Evolutionary conservation across 164 flowering plant species (phyloP).

Genomic region (Annona squamosa): DNA sequence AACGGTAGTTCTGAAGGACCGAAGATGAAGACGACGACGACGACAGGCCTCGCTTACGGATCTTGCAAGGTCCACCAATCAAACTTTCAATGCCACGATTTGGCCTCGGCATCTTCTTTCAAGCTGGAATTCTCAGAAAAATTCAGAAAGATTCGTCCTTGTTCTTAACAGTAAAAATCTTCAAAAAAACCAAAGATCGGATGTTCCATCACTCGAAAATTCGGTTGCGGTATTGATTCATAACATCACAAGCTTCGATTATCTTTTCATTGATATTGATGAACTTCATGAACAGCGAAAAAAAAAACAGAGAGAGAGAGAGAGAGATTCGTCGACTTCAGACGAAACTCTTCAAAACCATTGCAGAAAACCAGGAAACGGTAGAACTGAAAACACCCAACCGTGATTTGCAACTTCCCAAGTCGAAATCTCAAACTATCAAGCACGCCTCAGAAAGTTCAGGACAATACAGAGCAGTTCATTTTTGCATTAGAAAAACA

Average conservation of each 20-base stretch:
- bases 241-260: background rate
- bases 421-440: background rate
- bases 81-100: slow-evolving; percentile 30
- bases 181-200: background rate
- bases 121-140: background rate
- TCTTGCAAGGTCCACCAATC: slow-evolving; percentile 44
- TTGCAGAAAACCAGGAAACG: background rate
- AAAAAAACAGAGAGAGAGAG: background rate
- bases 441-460: background rate
- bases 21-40: slow-evolving; percentile 74
- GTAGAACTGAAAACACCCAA: background rate
- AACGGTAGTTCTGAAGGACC: slow-evolving; percentile 47
- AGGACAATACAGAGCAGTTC: background rate
- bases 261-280: too few species aligned
- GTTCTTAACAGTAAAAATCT: background rate
- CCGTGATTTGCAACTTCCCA: background rate
- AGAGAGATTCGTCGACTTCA: background rate
- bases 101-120: slow-evolving; percentile 45
- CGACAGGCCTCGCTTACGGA: slow-evolving; percentile 77
- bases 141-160: background rate
- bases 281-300: too few species aligned
- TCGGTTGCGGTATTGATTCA: background rate
- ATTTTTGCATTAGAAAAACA: background rate
- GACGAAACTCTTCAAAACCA: background rate
- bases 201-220: background rate